Base-by-base conservation (phyloP, 805 yeast species). In the Lipomyces starkeyi region DNA sequence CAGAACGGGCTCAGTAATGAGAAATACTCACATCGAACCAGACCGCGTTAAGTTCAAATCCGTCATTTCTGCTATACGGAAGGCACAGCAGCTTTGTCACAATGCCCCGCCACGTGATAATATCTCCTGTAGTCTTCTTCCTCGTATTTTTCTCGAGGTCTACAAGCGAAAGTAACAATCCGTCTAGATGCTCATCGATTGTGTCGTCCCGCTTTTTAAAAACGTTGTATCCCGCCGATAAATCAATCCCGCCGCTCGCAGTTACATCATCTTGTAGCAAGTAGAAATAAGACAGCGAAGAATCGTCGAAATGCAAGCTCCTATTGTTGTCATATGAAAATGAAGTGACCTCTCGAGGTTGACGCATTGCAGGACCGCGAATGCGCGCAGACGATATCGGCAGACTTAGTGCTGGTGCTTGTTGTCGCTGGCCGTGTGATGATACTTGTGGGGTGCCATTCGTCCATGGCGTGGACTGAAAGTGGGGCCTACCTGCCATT, bases 101-200 rank as follows among this genome's bases (percentile, higher is more conserved):
- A 47, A 91, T 78, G 0, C 98, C 98, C 73, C 98, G 83, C 85
- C 91, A 92, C 0, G 97, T 88, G 27, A 95, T 81, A 37, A 95
- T 84, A 73, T 92, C 91, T 1, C 86, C 85, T 35, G 84, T 84
- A 13, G 66, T 61, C 1, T 86, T 75, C 1, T 85, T 75, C 0
- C 82, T 82, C 5, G 80, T 78, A 20, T 75, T 74, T 22, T 78
- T 75, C 77, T 95, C 98, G 73, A 85, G 80, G 5, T 79, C 73
- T 68, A 82, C 79, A 6, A 95, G 74, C 0, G 91, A 86, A 35
- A 76, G 73, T 52, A 95, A 78, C 4, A 90, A 79, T 0, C 88
- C 86, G 56, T 83, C 82, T 63, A 93, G 82, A 68, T 86, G 87
- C 58, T 83, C 82, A 14, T 80, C 84, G 52, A 49, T 68, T 56